Evolutionary conservation across 192 early-diverging fungal genomes (phyloP), one percentile per base, ranked within the genome.

Genomic region (Spizellomyces sp.): DNA sequence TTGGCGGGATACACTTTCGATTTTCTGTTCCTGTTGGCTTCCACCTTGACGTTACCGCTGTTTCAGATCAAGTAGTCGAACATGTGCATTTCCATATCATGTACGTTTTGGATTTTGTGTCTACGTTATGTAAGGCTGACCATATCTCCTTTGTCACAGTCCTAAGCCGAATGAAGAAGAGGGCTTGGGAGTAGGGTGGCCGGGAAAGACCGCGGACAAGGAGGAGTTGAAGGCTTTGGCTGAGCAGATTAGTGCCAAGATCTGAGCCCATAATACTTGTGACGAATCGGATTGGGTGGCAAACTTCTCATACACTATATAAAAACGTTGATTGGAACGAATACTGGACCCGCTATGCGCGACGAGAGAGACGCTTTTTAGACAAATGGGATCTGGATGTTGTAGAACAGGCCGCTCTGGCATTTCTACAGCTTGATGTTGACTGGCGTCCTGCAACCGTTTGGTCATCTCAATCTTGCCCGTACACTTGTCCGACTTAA

Each of bases 1-100:
- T 61, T 36, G 27, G 27, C 27, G 0, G 27, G 27, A 36, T 3
- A 36, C 27, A 36, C 27, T 36, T 36, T n/a, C n/a, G n/a, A n/a
- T n/a, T n/a, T n/a, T 36, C 27, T 36, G 27, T 43, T 48, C 0
- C 9, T n/a, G 44, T 61, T 48, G 45, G 19, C 70, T 17, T 41
- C 45, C 67, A 48, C 58, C 12, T 43, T 10, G 45, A 62, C 58
- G 54, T 45, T 21, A 21, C 48, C 44, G 27, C 8, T 42, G 43
- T 48, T 45, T 22, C 50, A 78, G 61, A 66, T 47, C 70, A 72
- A 62, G 44, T 83, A 62, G 93, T 98, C 0, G 84, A 85, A 22
- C 96, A 98, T 73, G 96, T 98, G 9, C 96, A 98, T 68, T 95
- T 98, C 84, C 96, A 98, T 66, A 83, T 96, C 62, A 95, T 94